Evolutionary conservation across 108 stramenopile species (phyloP).

Genomic region (Pseudonitzschia multiseries): DNA sequence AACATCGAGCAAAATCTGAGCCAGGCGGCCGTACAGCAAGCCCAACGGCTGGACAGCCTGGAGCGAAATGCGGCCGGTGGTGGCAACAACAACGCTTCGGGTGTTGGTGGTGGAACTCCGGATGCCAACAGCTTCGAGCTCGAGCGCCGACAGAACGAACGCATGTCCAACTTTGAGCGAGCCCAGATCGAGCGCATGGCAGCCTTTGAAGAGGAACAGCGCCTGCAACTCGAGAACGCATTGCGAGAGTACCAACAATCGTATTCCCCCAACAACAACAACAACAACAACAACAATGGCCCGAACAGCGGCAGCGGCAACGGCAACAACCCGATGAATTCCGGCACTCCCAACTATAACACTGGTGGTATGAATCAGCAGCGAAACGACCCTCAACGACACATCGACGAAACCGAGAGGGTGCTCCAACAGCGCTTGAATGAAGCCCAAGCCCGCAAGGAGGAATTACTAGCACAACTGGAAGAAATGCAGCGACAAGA

Average conservation of each 20-base stretch:
- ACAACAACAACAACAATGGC: constrained; percentile 4
- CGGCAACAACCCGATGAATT: not conserved
- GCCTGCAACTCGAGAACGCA: not conserved
- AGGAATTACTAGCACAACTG: constrained; percentile 1
- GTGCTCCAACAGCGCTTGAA: constrained; percentile 6
- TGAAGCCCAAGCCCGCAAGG: constrained; percentile 6
- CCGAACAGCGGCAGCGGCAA: not conserved
- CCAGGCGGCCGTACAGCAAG: not conserved
- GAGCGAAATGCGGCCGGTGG: not conserved
- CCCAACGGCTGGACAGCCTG: not conserved
- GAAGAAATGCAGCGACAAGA: constrained; percentile 9
- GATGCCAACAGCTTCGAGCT: not conserved
- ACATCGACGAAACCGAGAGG: not conserved
- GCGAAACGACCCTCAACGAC: not conserved
- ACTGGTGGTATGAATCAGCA: constrained; percentile 18
- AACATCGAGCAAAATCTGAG: not conserved
- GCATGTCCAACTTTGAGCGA: not conserved
- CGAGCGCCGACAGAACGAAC: not conserved
- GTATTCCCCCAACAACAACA: not conserved
- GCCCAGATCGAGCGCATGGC: constrained; percentile 12
- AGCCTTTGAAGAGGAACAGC: constrained; percentile 16
- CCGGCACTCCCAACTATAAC: not conserved
- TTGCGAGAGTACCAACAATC: not conserved
- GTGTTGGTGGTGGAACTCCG: no score
- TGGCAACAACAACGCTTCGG: no score